A percentile compares a stretch with the other conserved stretches of the same genome.
Conservation (phyloP, 2,329 filamentous ascomycete species). For the Colletotrichum gloeosporioides region DNA sequence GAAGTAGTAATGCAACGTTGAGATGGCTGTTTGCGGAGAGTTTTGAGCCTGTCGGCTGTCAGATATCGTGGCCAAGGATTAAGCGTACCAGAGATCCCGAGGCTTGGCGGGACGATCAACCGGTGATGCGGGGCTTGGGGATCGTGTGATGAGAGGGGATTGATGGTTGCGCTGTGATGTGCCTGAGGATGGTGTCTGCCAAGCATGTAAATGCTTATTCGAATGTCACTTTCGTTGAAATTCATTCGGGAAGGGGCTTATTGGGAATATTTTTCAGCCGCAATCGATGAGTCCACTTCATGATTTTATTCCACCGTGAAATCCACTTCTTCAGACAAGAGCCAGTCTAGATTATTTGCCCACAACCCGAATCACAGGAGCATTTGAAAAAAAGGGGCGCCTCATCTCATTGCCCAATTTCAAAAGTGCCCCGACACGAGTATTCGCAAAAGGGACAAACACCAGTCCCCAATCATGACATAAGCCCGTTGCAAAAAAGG, state of each 20-base stretch:
- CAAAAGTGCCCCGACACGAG: not conserved
- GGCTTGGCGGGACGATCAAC: not conserved
- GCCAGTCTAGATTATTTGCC: not conserved
- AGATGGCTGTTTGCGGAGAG: not conserved
- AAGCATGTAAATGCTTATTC: not conserved
- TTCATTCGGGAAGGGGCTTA: no score
- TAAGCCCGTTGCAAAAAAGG: not conserved
- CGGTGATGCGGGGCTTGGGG: not conserved
- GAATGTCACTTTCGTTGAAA: no score
- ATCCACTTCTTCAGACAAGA: no score
- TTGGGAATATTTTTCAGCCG: no score
- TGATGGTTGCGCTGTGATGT: not conserved
- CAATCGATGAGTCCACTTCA: no score
- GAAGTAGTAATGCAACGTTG: no score
- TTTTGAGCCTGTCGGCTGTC: not conserved
- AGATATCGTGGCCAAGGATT: accelerated
- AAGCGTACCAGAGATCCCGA: not conserved
- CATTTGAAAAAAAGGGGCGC: not conserved
- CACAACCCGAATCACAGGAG: not conserved
- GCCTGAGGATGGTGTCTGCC: not conserved
- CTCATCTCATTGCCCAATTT: not conserved
- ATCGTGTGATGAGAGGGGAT: not conserved
- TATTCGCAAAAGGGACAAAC: not conserved
- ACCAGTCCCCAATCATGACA: not conserved
- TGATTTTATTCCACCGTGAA: no score